phyloP scores from a whole-genome alignment of 495 filamentous ascomycete genomes.

The Evansstolkia leycettana region DNA sequence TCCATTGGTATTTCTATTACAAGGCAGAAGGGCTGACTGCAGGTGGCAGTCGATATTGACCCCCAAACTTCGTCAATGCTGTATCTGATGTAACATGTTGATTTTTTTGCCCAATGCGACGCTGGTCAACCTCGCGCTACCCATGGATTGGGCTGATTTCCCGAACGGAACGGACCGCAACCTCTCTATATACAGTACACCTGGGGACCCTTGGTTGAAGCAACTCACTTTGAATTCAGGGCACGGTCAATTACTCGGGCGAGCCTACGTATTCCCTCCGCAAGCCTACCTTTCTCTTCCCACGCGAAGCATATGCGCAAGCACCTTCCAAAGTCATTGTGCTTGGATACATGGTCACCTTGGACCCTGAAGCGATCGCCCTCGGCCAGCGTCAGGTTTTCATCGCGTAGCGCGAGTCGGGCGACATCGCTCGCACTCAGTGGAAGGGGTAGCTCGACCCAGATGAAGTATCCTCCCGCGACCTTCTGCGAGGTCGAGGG shows the following conservation, averaged over 20 bases:
- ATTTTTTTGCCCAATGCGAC: no score
- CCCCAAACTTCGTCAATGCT: no score
- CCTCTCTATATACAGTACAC: no score
- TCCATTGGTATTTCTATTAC: no score
- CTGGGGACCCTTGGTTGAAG: no score
- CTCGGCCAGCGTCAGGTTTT: constrained; percentile 49
- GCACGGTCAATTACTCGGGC: constrained; percentile 19
- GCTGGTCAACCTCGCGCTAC: no score
- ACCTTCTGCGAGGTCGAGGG: constrained; percentile 18
- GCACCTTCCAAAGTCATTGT: constrained; percentile 35
- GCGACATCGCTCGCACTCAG: constrained; percentile 44
- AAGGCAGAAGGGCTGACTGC: no score
- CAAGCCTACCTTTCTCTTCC: constrained; percentile 56
- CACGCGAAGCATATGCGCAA: constrained; percentile 66
- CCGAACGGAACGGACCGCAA: no score
- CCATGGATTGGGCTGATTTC: no score
- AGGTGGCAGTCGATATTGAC: no score
- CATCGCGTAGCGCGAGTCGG: constrained; percentile 35
- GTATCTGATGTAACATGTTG: no score
- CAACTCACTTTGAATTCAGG: neutral
- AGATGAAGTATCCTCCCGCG: constrained; percentile 71
- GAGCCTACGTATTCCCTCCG: constrained; percentile 55
- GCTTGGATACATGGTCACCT: constrained; percentile 31
- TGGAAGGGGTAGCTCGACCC: constrained; percentile 49
- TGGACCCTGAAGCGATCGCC: constrained; percentile 58